These are phyloP conservation scores for Babesia ovata DNA, from an alignment of 169 alveolate species.

Conservation along the genomic window DNA sequence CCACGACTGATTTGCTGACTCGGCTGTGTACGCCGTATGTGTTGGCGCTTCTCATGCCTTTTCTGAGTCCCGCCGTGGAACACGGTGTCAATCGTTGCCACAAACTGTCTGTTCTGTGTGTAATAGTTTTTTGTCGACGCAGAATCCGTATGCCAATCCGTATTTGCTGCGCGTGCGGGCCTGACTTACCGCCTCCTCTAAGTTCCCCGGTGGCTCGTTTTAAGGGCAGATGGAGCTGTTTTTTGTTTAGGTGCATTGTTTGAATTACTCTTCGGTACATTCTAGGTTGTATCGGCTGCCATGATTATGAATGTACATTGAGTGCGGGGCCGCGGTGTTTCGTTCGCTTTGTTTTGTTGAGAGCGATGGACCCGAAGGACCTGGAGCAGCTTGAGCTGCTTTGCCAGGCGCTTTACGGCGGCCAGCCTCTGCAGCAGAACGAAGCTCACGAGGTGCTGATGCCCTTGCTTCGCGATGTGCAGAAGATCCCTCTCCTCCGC, in stretches of 20 bases:
- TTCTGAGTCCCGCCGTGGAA: background rate
- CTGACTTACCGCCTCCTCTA: conserved; percentile 12
- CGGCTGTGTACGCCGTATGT: background rate
- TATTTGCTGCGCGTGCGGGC: conserved; percentile 5
- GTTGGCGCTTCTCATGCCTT: background rate
- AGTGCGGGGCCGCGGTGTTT: conserved; percentile 7
- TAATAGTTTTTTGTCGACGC: background rate
- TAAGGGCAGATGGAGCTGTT: too few relatives aligned
- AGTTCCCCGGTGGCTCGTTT: background rate
- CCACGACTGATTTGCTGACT: background rate
- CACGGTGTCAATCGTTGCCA: background rate
- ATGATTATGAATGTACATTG: conserved; percentile 29
- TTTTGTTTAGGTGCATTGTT: background rate
- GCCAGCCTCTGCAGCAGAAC: conserved; percentile 84
- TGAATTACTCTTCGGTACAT: background rate
- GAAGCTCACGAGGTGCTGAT: conserved; percentile 90
- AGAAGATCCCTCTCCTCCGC: conserved; percentile 79
- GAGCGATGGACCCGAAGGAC: conserved; percentile 73
- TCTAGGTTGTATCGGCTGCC: background rate
- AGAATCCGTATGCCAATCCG: background rate
- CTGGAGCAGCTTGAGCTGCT: conserved; percentile 86
- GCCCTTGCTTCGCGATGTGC: conserved; percentile 85
- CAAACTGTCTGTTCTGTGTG: background rate
- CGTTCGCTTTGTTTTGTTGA: background rate
- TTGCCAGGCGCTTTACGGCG: conserved; percentile 87